Base-by-base conservation (phyloP, 805 yeast species). In the Monosporozyma servazzii region DNA sequence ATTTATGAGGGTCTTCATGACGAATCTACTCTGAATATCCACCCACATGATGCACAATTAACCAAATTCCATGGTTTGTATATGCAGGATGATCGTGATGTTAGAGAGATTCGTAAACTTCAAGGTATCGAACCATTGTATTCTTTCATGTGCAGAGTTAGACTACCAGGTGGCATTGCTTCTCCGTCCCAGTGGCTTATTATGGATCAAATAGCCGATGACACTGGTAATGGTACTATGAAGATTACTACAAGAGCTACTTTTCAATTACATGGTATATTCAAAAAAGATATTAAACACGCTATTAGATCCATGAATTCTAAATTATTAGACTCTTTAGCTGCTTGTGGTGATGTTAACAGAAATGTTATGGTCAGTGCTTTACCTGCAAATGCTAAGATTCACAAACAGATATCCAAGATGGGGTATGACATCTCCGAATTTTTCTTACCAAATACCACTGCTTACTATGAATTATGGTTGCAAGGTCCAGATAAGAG, bases 301-400 rank as follows among this genome's bases (percentile, higher is more conserved):
- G 83, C 96, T 1, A 88, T 91, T 58, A 84, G 95, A 73, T 96
- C 91, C 39, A 89, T 91, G 83, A 91, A 91, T 68, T 74, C 95
- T 17, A 85, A 83, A 6, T 77, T 91, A 61, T 78, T 91, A 84
- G 98, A 93, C 66, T 90, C 97, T 8, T 78, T 91, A 53, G 98
- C 96, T 54, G 98, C 98, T 1, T 91, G 97, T 76, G 98, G 98
- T 75, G 98, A 91, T 74, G 98, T 91, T 44, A 87, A 88, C 73
- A 85, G 98, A 79, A 91, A 91, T 66, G 96, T 91, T 44, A 91
- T 90, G 83, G 78, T 86, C 50, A 79, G 91, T 53, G 96, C 96
- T n/a, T 74, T 88, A 31, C 97, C 97, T 17, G 78, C 78, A 30
- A 88, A 88, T 65, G 86, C 89, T 48, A 81, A 82, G 64, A 77